These are phyloP conservation scores for Phellinidium pouzarii DNA, from an alignment of 1,284 basidiomycete genomes.

Conservation along the genomic window DNA sequence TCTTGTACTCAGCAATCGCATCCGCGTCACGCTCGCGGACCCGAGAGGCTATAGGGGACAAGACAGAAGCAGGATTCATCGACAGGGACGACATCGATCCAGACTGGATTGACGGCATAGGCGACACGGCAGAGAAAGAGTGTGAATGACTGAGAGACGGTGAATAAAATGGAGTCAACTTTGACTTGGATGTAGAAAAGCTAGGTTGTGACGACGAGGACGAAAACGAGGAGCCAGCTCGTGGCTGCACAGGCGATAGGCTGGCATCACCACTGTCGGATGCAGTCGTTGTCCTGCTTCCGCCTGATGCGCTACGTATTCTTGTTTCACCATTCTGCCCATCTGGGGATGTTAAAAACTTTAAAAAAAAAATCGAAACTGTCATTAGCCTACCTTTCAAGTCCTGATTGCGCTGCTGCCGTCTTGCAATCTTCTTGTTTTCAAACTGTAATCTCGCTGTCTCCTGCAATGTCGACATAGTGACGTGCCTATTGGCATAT, in stretches of 20 bases:
- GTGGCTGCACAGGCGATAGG: constrained; percentile 28
- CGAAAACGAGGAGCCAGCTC: constrained; percentile 35
- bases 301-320: constrained; percentile 73
- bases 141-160: constrained; percentile 28
- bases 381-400: constrained; percentile 42
- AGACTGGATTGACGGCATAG: constrained; percentile 36
- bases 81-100: constrained; percentile 31
- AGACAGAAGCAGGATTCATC: constrained; percentile 38
- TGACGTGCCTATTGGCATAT: constrained; percentile 44
- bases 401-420: constrained; percentile 56
- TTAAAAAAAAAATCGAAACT: constrained; percentile 20
- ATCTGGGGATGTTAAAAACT: constrained; percentile 25
- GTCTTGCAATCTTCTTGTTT: constrained; percentile 66
- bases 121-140: constrained; percentile 37
- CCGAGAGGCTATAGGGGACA: constrained; percentile 68
- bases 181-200: constrained; percentile 10
- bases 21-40: constrained; percentile 76
- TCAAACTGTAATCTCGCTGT: constrained; percentile 70
- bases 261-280: constrained; percentile 60
- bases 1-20: constrained; percentile 77
- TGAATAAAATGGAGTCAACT: constrained; percentile 16
- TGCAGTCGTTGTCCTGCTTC: constrained; percentile 65
- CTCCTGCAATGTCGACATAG: constrained; percentile 68
- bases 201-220: constrained; percentile 43
- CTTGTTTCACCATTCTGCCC: constrained; percentile 34